Evolutionary conservation across 345 rosid species (phyloP).

Genomic region (Excoecaria cochinchinensis): DNA sequence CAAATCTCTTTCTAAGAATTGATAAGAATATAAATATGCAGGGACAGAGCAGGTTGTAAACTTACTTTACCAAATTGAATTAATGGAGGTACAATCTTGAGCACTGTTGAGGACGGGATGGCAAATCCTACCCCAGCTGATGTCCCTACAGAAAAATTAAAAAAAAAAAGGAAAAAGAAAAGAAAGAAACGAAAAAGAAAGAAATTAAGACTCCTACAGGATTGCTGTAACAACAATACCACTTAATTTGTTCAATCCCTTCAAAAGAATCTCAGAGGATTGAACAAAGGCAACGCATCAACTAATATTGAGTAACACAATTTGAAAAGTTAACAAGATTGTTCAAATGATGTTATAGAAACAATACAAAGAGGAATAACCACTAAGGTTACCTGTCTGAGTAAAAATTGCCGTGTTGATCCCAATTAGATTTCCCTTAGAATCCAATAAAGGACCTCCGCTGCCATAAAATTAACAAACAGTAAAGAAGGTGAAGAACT

Average conservation of each 20-base stretch:
- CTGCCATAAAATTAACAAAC: conserved; percentile 39
- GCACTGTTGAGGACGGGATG: conserved; percentile 84
- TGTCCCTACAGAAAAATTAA: conserved; percentile 52
- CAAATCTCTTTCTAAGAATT: not conserved
- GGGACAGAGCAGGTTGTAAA: conserved; percentile 7
- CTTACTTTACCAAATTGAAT: conserved; percentile 81
- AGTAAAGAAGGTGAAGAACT: not conserved
- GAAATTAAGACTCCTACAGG: not conserved
- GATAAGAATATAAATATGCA: not conserved
- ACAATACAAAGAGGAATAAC: not conserved
- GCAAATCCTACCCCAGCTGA: conserved; percentile 99
- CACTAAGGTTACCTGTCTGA: conserved; percentile 61
- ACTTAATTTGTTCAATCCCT: not conserved
- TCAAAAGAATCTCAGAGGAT: not conserved
- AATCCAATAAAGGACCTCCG: conserved; percentile 91
- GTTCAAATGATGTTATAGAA: not conserved
- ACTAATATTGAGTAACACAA: not conserved
- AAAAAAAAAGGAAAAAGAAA: not conserved
- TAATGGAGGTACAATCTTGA: conserved; percentile 88
- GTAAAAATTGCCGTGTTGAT: conserved; percentile 93
- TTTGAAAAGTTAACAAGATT: not conserved
- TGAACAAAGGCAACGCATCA: not conserved
- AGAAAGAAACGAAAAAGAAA: too few species aligned
- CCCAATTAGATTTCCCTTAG: conserved; percentile 87
- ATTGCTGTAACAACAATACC: not conserved